Base-by-base conservation (phyloP, 1,284 basidiomycete species). In the Leccinum brunneo-olivaceum region DNA sequence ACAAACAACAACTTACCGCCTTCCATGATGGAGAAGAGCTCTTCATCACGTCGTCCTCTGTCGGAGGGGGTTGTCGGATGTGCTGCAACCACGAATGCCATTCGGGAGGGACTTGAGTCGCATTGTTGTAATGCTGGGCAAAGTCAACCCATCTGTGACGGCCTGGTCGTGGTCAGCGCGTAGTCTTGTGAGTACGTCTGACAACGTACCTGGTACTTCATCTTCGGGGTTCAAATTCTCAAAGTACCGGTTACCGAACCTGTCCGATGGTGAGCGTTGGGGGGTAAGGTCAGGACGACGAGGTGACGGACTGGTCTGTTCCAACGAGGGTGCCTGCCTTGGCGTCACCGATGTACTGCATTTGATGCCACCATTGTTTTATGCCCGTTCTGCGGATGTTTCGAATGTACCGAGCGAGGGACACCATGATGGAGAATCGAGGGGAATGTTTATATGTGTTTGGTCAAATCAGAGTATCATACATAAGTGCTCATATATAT, bases 51-150 rank as follows among this genome's bases (percentile, higher is more conserved):
- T 72, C 62, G 59, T 96, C 94, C 52, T 84, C 72, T 2, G 74
- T 69, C 2, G 93, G 94, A 6, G 90, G 76, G 30, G 81, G 76
- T 53, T 81, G 76, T 38, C 93, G 87, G 58, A 94, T 95, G 61
- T 95, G 90, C n/a, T 75, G 73, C 23, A 96, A 66, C 93, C 93
- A 97, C 7, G 91, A 80, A 66, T 94, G 91, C 94, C 94, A 96
- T 66, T 93, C 91, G 2, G 91, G 77, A 24, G 91, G 87, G 28
- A 94, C 81, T 71, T 97, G 93, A 0, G 89, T 79, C 9, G 88
- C 89, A 60, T 95, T 88, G 66, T 76, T 84, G 54, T 93, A 80
- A 62, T 94, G 86, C 80, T 93, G 90, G 27, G 83, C 75, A 58
- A 79, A 91, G 69, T 95, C 93, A 35, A 96, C 83, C 93, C 92